A percentile compares a stretch with the other conserved stretches of the same genome.
Conservation (phyloP, 805 yeast genomes). For the Wickerhamomyces bisporus region DNA sequence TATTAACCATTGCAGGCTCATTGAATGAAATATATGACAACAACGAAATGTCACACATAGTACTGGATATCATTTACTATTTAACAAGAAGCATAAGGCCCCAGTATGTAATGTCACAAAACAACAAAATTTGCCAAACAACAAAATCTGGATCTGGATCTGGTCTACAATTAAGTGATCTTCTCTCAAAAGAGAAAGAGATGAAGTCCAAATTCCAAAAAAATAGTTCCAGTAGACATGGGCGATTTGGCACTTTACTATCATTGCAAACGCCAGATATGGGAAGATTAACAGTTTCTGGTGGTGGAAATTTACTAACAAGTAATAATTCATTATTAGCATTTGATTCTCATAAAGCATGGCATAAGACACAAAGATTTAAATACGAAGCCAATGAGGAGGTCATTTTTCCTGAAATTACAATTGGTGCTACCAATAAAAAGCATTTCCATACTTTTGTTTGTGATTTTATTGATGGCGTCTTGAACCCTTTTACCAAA, state of each 20-base stretch:
- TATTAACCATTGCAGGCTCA: constrained; percentile 66
- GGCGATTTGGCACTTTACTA: constrained; percentile 82
- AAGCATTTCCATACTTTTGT: constrained; percentile 35
- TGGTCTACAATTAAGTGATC: constrained; percentile 23
- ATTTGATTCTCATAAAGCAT: constrained; percentile 63
- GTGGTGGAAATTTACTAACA: constrained; percentile 57
- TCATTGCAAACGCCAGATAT: constrained; percentile 63
- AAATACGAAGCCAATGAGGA: constrained; percentile 25
- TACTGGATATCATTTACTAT: constrained; percentile 66
- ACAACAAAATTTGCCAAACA: neutral
- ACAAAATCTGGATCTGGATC: neutral
- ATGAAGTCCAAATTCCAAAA: constrained; percentile 44
- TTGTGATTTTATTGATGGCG: constrained; percentile 60
- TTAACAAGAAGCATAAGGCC: constrained; percentile 53
- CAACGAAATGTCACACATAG: constrained; percentile 51
- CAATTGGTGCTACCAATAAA: constrained; percentile 12
- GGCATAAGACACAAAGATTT: constrained; percentile 41
- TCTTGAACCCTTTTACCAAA: constrained; percentile 62
- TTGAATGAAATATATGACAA: constrained; percentile 60
- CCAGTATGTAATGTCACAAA: constrained; percentile 11
- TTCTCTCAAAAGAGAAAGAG: constrained; percentile 57
- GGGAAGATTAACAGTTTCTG: constrained; percentile 59
- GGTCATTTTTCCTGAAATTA: constrained; percentile 25
- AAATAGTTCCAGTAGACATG: constrained; percentile 68
- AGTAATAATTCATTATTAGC: constrained; percentile 51